Evolutionary conservation across 2,329 filamentous ascomycete genomes (phyloP), one percentile per base, ranked within the genome.

Genomic region (Didymella sp.): DNA sequence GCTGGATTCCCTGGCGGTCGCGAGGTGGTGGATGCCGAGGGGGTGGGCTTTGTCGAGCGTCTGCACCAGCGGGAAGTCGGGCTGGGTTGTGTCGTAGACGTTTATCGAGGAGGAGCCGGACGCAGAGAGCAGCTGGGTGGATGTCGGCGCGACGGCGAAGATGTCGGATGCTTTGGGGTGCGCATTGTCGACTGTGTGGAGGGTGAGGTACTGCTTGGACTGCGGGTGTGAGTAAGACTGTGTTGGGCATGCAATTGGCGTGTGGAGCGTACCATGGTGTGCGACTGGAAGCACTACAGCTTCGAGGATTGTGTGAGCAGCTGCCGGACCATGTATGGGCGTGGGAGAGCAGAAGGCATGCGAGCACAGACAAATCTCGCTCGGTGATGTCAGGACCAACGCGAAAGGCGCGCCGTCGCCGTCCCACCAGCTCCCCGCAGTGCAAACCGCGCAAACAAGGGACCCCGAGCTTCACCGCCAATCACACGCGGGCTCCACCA

Each of bases 201-300:
- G 89, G 71, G 94, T 96, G 61, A 99, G 85, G 76, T 97, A 99
- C 88, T 98, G 95, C 81, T 98, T 98, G 53, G 95, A 99, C 95
- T 97, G 56, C 44, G 35, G 37, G 21, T 7, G 51, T 54, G 35
- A 54, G 51, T 17, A 35, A 8, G 1, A 1, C 11, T 19, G n/a
- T 25, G 3, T 6, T 11, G n/a, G 19, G 19, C 7, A 4, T 6
- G 19, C 33, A 41, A 41, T 46, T 8, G 17, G 4, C 15, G 13
- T n/a, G 13, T 25, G 15, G 38, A 8, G 30, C 45, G 12, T 45
- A 58, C 56, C 56, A 58, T 58, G 31, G 19, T 19, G 41, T 35
- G 27, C 24, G 27, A 11, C 11, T 17, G 8, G 37, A 40, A 51
- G 43, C 43, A 22, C 48, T 57, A 19, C 30, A 49, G 54, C 54